Percentiles rank a stretch among this genome's conserved stretches.
phyloP scores from a whole-genome alignment of 2,329 filamentous ascomycete genomes.

The Colletotrichum theobromicola region DNA sequence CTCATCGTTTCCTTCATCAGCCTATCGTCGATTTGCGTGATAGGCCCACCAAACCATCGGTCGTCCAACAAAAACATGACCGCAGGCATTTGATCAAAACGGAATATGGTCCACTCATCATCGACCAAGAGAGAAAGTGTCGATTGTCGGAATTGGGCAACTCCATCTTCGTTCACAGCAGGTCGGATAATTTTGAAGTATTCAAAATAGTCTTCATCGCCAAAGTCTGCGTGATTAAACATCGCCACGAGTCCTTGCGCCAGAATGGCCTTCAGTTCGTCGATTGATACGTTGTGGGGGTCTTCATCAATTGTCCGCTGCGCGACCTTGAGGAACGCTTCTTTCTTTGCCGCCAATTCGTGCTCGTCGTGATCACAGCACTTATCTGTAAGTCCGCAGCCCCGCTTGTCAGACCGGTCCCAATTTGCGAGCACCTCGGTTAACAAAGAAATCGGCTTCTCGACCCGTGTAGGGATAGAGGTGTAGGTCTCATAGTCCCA shows the following conservation, averaged over 20 bases:
- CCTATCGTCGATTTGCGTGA: rapidly evolving
- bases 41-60: background rate
- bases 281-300: rapidly evolving
- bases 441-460: background rate
- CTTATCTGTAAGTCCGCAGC: background rate
- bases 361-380: background rate
- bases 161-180: rapidly evolving
- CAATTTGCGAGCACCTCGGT: background rate
- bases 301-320: background rate
- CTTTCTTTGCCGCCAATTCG: background rate
- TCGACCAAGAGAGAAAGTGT: background rate
- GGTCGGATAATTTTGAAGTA: background rate
- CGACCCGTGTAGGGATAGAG: background rate
- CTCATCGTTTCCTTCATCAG: rapidly evolving
- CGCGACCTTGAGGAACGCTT: background rate
- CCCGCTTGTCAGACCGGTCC: no score
- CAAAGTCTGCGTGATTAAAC: background rate
- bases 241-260: background rate
- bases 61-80: background rate
- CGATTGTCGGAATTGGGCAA: rapidly evolving
- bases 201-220: background rate
- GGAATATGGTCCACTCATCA: no score
- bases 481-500: background rate
- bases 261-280: background rate
- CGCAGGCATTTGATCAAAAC: background rate